A percentile compares a stretch with the other conserved stretches of the same genome.
Conservation (phyloP, 306 rosid species). For the Prunus armeniaca region DNA sequence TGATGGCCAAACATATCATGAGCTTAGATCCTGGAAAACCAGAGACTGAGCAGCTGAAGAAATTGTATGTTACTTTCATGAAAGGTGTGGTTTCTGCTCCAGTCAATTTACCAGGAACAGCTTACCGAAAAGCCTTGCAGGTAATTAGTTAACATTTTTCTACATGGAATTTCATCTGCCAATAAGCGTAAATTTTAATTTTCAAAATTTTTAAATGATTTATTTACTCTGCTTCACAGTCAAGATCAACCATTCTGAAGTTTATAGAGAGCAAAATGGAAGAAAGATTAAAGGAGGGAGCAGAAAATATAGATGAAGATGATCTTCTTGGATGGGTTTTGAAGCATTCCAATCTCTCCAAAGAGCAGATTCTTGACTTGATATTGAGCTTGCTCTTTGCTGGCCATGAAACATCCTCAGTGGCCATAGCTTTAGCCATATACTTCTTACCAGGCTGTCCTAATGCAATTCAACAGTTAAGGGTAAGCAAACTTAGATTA, state of each 20-base stretch:
- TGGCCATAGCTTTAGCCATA: constrained; percentile 81
- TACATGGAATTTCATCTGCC: neutral
- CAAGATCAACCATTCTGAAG: constrained; percentile 73
- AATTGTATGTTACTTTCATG: constrained; percentile 86
- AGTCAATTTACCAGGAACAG: constrained; percentile 85
- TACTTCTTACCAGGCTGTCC: constrained; percentile 75
- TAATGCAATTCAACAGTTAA: constrained; percentile 59
- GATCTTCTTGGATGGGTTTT: constrained; percentile 93
- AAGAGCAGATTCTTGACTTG: constrained; percentile 92
- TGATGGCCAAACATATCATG: constrained; percentile 94
- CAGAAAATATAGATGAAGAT: constrained; percentile 47
- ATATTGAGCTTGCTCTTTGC: constrained; percentile 86
- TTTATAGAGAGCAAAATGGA: constrained; percentile 82
- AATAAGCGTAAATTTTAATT: neutral
- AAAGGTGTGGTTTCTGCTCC: constrained; percentile 93
- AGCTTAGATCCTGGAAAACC: constrained; percentile 80
- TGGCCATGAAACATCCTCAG: constrained; percentile 97
- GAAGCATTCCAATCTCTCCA: constrained; percentile 81
- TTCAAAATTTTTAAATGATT: neutral
- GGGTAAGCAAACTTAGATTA: constrained; percentile 37
- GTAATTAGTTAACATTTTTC: constrained; percentile 29
- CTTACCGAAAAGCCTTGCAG: constrained; percentile 84
- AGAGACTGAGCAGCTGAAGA: constrained; percentile 83
- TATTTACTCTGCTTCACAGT: constrained; percentile 33
- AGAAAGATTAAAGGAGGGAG: constrained; percentile 41